phyloP scores from a whole-genome alignment of 2,329 filamentous ascomycete species.

The Ophiostoma ulmi region DNA sequence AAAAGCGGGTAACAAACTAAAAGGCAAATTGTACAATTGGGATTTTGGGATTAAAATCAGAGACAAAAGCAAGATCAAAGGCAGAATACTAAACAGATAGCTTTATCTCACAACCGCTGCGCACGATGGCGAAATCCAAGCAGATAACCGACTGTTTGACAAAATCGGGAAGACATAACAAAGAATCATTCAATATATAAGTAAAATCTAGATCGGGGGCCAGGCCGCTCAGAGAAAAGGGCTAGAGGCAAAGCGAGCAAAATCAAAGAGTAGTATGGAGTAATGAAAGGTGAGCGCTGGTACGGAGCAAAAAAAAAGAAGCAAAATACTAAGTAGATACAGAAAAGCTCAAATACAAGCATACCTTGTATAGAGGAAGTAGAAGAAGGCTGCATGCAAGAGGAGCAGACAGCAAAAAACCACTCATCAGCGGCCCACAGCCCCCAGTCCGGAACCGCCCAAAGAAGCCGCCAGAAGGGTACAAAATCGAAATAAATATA shows the following conservation, averaged over 20 bases:
- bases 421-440: background rate
- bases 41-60: background rate
- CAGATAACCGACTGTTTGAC: background rate
- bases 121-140: background rate
- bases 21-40: background rate
- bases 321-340: background rate
- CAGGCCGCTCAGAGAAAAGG: background rate
- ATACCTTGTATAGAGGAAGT: background rate
- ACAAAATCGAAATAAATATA: background rate
- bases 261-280: background rate
- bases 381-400: background rate
- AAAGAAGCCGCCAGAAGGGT: constrained; percentile 11
- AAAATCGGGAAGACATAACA: background rate
- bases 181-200: background rate
- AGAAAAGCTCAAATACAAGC: background rate
- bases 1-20: background rate
- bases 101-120: background rate
- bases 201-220: constrained; percentile 1
- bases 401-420: background rate
- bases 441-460: background rate
- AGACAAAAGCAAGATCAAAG: background rate
- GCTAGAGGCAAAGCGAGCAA: background rate
- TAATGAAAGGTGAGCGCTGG: no score
- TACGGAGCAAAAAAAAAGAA: background rate
- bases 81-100: background rate